Evolutionary conservation across 73 alveolate genomes (phyloP), one percentile per base, ranked within the genome.

Genomic region (Paramecium bursaria): DNA sequence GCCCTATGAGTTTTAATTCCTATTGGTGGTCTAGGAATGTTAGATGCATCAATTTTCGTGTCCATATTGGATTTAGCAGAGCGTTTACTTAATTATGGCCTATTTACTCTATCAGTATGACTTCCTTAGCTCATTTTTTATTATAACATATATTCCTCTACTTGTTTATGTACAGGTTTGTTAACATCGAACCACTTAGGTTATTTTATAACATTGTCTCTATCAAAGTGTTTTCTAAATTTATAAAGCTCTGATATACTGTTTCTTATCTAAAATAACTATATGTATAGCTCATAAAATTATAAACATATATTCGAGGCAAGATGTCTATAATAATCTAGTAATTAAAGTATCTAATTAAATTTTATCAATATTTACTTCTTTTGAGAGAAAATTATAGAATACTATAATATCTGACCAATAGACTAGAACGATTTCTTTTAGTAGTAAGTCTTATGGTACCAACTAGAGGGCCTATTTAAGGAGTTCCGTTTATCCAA

Each of bases 141-240:
- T 42, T 67, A 39, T 14, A 67, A 42, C 53, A 67, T 42, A 2
- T 39, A 67, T 42, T 67, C 82, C 44, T 67, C 82, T 15, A 67
- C 44, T 67, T 67, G 21, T 67, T 67, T 67, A 67, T 67, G 82
- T 4, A 67, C 82, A 19, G 82, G 82, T 67, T 67, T 67, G 44
- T 67, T 67, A 14, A 67, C 60, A 67, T 67, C 82, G 22, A 67
- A 67, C 82, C 82, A 67, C 44, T 67, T 67, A n/a, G 82, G 82
- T 67, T 67, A 42, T 42, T 67, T 67, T 15, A 67, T 67, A 2
- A 67, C 82, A 21, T 67, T 67, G 39, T 67, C 82, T 67, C 82
- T 67, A 42, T 67, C 82, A 42, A 67, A 67, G 44, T 67, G 82
- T 42, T 67, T 67, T 15, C 82, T 15, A 67, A 39, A 67, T 67